Evolutionary conservation across 2,329 filamentous ascomycete genomes (phyloP).

Genomic region (Westerdykella ornata): DNA sequence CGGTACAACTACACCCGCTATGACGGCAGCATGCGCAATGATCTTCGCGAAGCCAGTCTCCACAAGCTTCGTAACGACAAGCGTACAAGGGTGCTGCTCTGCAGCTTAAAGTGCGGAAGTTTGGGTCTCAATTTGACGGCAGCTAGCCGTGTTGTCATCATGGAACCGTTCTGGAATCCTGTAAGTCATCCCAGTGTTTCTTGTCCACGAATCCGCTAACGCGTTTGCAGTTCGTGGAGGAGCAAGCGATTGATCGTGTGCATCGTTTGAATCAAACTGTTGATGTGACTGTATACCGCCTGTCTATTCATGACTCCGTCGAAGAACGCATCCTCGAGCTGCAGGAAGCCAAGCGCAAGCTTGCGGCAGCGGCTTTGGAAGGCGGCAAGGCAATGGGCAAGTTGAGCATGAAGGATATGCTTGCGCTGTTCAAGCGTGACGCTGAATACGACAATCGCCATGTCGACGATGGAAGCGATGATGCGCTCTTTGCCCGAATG

Average conservation of each 20-base stretch:
- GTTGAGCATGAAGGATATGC: slow-evolving; percentile 85
- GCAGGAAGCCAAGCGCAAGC: slow-evolving; percentile 84
- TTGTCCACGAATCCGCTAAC: slow-evolving; percentile 8
- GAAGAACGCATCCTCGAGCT: slow-evolving; percentile 93
- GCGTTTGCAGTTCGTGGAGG: slow-evolving; percentile 71
- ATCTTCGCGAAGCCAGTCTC: slow-evolving; percentile 81
- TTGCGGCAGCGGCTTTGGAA: slow-evolving; percentile 90
- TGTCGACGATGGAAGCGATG: slow-evolving; percentile 33
- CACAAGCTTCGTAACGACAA: slow-evolving; percentile 67
- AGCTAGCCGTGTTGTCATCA: slow-evolving; percentile 83
- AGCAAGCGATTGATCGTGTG: slow-evolving; percentile 96
- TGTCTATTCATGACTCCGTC: slow-evolving; percentile 79
- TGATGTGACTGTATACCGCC: slow-evolving; percentile 90
- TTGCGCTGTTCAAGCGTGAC: slow-evolving; percentile 77
- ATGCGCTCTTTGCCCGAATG: slow-evolving; percentile 31
- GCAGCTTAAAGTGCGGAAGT: slow-evolving; percentile 88
- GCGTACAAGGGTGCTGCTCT: slow-evolving; percentile 74
- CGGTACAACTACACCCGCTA: slow-evolving; percentile 80
- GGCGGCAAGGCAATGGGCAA: slow-evolving; percentile 72
- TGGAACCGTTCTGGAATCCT: slow-evolving; percentile 98
- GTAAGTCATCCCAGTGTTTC: slow-evolving; percentile 42
- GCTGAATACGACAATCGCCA: slow-evolving; percentile 47
- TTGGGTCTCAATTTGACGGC: slow-evolving; percentile 91
- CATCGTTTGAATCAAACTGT: slow-evolving; percentile 96
- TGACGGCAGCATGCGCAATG: slow-evolving; percentile 91